Percentiles rank a stretch among this genome's conserved stretches.
Evolutionary conservation across 1,284 basidiomycete genomes (phyloP).

Genomic region (Ganoderma resinaceum): DNA sequence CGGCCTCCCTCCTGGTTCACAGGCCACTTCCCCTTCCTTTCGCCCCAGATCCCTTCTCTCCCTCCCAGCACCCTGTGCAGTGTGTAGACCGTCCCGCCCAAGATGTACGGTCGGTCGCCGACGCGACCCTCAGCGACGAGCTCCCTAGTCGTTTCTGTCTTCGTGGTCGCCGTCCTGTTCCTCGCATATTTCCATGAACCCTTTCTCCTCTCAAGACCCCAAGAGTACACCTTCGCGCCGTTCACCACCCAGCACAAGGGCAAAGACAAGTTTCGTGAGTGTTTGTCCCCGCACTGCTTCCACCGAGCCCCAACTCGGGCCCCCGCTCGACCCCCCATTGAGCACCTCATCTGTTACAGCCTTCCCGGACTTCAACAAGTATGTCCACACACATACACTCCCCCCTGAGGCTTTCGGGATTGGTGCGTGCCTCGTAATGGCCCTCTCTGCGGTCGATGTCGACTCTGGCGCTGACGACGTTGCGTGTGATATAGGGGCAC

Average conservation of each 20-base stretch:
- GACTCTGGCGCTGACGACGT: slow-evolving; percentile 4
- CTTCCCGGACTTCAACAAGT: slow-evolving; percentile 65
- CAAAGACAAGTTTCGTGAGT: slow-evolving; percentile 28
- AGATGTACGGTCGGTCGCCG: neutral
- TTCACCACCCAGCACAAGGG: slow-evolving; percentile 27
- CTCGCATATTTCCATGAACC: slow-evolving; percentile 37
- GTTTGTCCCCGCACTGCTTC: neutral
- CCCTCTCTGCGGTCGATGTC: neutral
- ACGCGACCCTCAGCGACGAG: slow-evolving; percentile 1
- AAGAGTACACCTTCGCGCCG: slow-evolving; percentile 17
- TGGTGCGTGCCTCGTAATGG: slow-evolving; percentile 43
- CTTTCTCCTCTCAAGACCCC: slow-evolving; percentile 32
- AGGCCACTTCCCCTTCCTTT: neutral
- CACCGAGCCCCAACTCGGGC: too few species aligned
- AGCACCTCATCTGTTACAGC: slow-evolving; percentile 30
- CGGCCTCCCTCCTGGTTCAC: neutral
- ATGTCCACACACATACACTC: slow-evolving; percentile 50
- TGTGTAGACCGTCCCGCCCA: neutral
- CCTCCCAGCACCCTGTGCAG: neutral
- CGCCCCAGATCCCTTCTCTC: neutral
- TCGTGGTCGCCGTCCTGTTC: slow-evolving; percentile 51
- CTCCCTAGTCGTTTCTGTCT: slow-evolving; percentile 43
- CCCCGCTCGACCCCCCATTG: neutral
- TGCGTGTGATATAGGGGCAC: slow-evolving; percentile 48
- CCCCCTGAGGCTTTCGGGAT: slow-evolving; percentile 56